Evolutionary conservation across 306 rosid species (phyloP).

Genomic region (Hippophae tibetana): DNA sequence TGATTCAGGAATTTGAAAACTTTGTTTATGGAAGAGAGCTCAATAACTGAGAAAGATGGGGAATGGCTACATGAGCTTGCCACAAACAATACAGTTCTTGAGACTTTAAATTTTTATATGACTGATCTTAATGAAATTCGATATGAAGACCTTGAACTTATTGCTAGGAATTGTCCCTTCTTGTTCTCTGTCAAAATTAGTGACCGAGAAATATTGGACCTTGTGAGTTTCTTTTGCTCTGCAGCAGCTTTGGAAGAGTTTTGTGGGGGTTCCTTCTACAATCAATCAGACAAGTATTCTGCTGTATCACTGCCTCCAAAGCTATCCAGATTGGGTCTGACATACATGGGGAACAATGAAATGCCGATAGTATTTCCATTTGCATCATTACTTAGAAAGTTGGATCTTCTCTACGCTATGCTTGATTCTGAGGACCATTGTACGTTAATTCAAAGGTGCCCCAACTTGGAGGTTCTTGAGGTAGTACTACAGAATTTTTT

Average conservation of each 20-base stretch:
- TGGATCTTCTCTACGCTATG: slow-evolving; percentile 83
- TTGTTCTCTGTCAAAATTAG: slow-evolving; percentile 63
- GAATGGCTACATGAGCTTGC: slow-evolving; percentile 89
- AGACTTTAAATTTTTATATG: slow-evolving; percentile 73
- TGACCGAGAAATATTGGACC: slow-evolving; percentile 63
- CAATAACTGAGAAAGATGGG: slow-evolving; percentile 56
- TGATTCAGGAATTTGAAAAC: slow-evolving; percentile 57
- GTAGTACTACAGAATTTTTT: slow-evolving; percentile 24
- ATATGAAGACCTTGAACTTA: slow-evolving; percentile 73
- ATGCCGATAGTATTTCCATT: slow-evolving; percentile 69
- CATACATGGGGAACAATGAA: slow-evolving; percentile 69
- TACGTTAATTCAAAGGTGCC: slow-evolving; percentile 67
- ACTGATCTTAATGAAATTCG: slow-evolving; percentile 49
- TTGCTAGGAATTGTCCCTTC: slow-evolving; percentile 70
- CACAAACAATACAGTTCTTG: slow-evolving; percentile 67
- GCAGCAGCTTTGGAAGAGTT: slow-evolving; percentile 71
- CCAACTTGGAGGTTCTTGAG: slow-evolving; percentile 86
- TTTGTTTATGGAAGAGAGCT: slow-evolving; percentile 81
- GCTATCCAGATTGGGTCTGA: slow-evolving; percentile 59
- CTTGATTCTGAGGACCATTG: slow-evolving; percentile 91
- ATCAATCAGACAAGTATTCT: slow-evolving; percentile 40
- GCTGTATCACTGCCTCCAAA: slow-evolving; percentile 50
- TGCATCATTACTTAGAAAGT: slow-evolving; percentile 49
- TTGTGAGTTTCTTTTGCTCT: slow-evolving; percentile 53
- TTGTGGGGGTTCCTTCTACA: slow-evolving; percentile 75